Evolutionary conservation across 495 filamentous ascomycete genomes (phyloP).

Genomic region (Podospora australis): DNA sequence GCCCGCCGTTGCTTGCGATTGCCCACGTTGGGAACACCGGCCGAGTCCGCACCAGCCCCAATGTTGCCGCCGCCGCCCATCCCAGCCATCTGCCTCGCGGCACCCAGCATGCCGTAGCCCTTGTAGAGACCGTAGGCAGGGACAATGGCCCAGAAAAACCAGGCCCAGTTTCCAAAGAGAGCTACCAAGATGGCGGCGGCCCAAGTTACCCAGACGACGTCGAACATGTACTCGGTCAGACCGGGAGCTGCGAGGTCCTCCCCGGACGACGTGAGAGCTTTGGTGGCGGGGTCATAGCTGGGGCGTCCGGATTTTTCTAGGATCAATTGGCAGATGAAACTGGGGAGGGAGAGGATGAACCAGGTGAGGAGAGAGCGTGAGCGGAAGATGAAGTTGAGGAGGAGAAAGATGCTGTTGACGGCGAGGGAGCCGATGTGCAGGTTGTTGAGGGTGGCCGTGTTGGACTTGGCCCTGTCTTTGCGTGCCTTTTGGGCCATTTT

Average conservation of each 20-base stretch:
- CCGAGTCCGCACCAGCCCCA: constrained; percentile 18
- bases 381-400: constrained; percentile 61
- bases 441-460: constrained; percentile 63
- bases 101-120: constrained; percentile 59
- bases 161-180: constrained; percentile 67
- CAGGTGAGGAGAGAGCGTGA: constrained; percentile 65
- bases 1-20: constrained; percentile 47
- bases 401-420: constrained; percentile 66
- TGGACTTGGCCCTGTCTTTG: constrained; percentile 83
- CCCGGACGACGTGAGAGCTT: constrained; percentile 65
- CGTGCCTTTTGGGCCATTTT: constrained; percentile 80
- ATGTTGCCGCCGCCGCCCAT: constrained; percentile 30
- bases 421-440: constrained; percentile 67
- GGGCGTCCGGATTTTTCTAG: constrained; percentile 81
- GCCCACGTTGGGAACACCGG: constrained; percentile 28
- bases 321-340: constrained; percentile 70
- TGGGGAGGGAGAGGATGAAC: constrained; percentile 62
- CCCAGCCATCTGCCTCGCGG: constrained; percentile 60
- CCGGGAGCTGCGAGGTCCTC: constrained; percentile 87
- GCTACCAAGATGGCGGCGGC: constrained; percentile 57
- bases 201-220: constrained; percentile 90
- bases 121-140: constrained; percentile 64
- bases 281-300: constrained; percentile 52
- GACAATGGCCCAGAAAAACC: constrained; percentile 67
- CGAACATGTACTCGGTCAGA: constrained; percentile 96